Percentiles rank a stretch among this genome's conserved stretches.
phyloP scores from a whole-genome alignment of 2,329 filamentous ascomycete species.

The Dactylellina leptospora region DNA sequence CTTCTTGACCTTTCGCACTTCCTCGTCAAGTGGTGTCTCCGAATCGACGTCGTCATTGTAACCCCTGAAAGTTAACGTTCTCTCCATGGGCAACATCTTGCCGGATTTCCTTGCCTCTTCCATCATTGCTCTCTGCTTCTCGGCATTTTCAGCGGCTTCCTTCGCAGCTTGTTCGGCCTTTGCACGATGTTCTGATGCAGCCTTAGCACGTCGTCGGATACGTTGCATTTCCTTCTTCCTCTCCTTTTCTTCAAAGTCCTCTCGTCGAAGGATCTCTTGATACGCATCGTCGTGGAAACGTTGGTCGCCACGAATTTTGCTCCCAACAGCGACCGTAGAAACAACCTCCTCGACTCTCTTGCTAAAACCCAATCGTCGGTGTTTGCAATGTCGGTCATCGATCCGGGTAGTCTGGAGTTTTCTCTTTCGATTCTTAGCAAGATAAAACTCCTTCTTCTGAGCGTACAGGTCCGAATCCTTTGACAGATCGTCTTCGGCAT shows the following conservation, averaged over 20 bases:
- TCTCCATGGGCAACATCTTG: constrained; percentile 76
- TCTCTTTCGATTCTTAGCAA: constrained; percentile 55
- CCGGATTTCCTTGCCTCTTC: constrained; percentile 89
- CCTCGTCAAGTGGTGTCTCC: constrained; percentile 60
- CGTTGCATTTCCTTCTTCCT: constrained; percentile 99
- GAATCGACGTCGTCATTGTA: constrained; percentile 55
- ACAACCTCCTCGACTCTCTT: constrained; percentile 70
- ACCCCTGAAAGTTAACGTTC: constrained; percentile 70
- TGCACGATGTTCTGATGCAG: constrained; percentile 89
- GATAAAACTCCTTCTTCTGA: constrained; percentile 51
- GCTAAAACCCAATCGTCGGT: constrained; percentile 68
- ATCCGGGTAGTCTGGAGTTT: constrained; percentile 58
- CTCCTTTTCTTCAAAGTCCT: constrained; percentile 76
- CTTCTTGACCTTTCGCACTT: constrained; percentile 62
- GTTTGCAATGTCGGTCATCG: constrained; percentile 63
- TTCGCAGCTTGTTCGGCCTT: constrained; percentile 74
- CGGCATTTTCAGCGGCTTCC: constrained; percentile 77
- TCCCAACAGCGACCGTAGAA: constrained; percentile 73
- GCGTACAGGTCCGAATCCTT: constrained; percentile 29
- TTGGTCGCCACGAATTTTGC: constrained; percentile 76
- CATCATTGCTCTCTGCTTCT: constrained; percentile 83
- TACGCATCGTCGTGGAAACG: constrained; percentile 82
- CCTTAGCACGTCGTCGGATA: constrained; percentile 93
- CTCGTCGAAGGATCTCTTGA: constrained; percentile 66
- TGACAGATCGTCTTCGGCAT: constrained; percentile 38